Conservation (phyloP, 345 rosid genomes). For the Salix brachista region DNA sequence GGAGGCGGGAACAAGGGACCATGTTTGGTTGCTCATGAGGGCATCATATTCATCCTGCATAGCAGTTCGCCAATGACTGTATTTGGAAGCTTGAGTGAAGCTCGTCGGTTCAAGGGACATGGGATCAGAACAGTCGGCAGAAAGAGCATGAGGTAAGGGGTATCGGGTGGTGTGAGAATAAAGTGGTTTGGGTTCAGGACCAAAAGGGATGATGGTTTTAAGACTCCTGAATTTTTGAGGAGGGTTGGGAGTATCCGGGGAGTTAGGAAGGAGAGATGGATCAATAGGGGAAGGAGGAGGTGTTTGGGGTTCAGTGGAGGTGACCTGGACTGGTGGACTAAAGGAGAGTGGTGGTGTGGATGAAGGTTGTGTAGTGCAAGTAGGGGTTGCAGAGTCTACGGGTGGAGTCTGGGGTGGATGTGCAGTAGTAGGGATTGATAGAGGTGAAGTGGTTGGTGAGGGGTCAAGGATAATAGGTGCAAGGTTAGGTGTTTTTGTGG, state of each 20-base stretch:
- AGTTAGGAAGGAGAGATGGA: not conserved
- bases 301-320: not conserved
- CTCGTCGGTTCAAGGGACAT: not conserved
- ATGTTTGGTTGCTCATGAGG: not conserved
- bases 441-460: rapidly evolving
- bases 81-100: not conserved
- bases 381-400: too few species aligned
- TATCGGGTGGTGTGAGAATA: not conserved
- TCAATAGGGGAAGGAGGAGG: not conserved
- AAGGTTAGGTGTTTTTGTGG: not conserved
- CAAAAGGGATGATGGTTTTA: not conserved
- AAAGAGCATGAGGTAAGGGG: not conserved
- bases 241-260: not conserved
- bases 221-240: not conserved
- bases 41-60: not conserved
- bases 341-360: not conserved
- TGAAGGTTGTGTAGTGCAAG: too few species aligned
- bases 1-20: not conserved
- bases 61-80: not conserved
- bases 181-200: not conserved
- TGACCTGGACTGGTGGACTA: rapidly evolving
- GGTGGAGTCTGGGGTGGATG: not conserved
- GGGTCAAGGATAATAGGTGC: not conserved
- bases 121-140: not conserved
- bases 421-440: rapidly evolving